Percentiles rank a stretch among this genome's conserved stretches.
These are phyloP conservation scores for Euclidium syriacum DNA, from an alignment of 345 rosid genomes.

Conservation along the genomic window DNA sequence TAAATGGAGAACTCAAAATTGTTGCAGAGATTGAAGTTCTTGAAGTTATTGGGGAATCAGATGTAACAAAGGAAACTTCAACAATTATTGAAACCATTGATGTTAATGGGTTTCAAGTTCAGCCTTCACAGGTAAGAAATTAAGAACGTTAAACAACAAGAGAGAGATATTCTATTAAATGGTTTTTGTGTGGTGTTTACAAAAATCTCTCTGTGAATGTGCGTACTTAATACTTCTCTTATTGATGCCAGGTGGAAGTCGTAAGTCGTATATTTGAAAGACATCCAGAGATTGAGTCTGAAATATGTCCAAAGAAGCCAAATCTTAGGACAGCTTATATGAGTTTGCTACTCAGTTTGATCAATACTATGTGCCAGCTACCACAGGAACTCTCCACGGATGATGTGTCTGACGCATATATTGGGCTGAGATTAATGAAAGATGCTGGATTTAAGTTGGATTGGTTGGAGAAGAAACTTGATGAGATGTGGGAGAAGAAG, in stretches of 20 bases:
- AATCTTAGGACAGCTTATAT: background rate
- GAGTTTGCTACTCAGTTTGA: background rate
- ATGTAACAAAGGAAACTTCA: background rate
- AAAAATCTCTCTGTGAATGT: no score
- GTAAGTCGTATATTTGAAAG: background rate
- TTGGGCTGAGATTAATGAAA: background rate
- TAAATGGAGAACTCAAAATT: conserved; percentile 46
- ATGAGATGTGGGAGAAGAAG: background rate
- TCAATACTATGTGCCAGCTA: background rate
- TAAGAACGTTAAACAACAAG: no score
- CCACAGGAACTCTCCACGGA: background rate
- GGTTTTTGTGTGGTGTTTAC: no score
- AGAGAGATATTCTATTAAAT: no score
- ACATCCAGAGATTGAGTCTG: background rate
- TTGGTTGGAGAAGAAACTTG: background rate
- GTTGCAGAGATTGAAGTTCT: conserved; percentile 52
- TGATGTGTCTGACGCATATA: background rate
- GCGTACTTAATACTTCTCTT: no score
- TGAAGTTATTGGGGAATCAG: no score
- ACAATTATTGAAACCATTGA: background rate
- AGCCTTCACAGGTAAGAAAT: background rate
- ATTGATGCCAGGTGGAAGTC: background rate
- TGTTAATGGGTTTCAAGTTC: background rate
- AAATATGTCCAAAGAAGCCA: background rate
- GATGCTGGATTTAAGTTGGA: background rate